Evolutionary conservation across 75 land plant genomes (phyloP), one percentile per base, ranked within the genome.

Genomic region (Pinus taeda): DNA sequence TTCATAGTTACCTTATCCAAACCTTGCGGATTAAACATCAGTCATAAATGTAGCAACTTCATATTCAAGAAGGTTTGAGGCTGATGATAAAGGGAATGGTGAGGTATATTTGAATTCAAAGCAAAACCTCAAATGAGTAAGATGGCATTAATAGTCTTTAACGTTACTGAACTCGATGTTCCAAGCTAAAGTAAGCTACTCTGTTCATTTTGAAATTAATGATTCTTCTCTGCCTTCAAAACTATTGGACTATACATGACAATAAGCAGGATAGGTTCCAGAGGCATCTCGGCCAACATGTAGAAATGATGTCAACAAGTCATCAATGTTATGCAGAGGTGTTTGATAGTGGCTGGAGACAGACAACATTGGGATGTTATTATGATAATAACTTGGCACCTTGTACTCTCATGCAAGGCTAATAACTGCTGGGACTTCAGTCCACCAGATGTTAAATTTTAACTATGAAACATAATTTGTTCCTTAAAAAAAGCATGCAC

Each of bases 271-370:
- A 7, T 65, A 65, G 69, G 33, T 30, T 65, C 15, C 15, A 30
- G 66, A 37, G 15, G 39, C 18, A 30, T 36, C 5, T 1, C 17
- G 6, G 13, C 18, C 9, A 37, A 65, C 6, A 65, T 36, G 42
- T 65, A 3, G 18, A 33, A 6, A 37, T 36, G 39, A 65, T 36
- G 33, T 36, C 39, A 33, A 65, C 15, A 9, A 49, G 18, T 65
- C 69, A 36, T 42, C 33, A 64, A 64, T 64, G 67, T 1, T 29
- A 64, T 64, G 67, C 55, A 49, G 67, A 64, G 67, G 7, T 65
- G 42, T 65, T 33, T 65, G 69, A 20, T 9, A 36, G 18, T 17
- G 9, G 7, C 15, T 36, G 69, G 42, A 65, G 39, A 2, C 69
- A 65, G 37, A 63, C 26, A 61, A 65, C 20, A 65, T 6, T 9